Evolutionary conservation across 2,329 filamentous ascomycete species (phyloP).

Genomic region (Phyllosticta capitalensis): DNA sequence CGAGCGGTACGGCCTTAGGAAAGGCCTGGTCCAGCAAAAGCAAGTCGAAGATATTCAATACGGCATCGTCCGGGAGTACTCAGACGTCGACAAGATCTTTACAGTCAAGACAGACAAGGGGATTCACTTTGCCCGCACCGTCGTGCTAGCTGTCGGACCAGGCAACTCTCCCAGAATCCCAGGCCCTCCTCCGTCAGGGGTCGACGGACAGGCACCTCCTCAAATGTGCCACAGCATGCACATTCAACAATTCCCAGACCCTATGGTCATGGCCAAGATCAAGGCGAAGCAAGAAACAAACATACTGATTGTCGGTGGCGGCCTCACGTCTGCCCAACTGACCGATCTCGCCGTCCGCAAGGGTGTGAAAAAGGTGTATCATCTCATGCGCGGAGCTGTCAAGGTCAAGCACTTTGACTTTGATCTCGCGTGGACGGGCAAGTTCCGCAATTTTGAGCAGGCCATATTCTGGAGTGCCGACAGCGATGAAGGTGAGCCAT

Average conservation of each 20-base stretch:
- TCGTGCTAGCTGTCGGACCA: slow-evolving; percentile 63
- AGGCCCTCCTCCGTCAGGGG: slow-evolving; percentile 27
- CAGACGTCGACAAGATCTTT: slow-evolving; percentile 49
- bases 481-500: slow-evolving; percentile 45
- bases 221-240: slow-evolving; percentile 57
- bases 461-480: slow-evolving; percentile 70
- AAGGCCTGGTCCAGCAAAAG: slow-evolving; percentile 50
- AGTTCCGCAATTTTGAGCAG: slow-evolving; percentile 70
- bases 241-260: slow-evolving; percentile 49
- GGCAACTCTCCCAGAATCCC: slow-evolving; percentile 49
- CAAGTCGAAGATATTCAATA: slow-evolving; percentile 54
- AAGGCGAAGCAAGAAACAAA: slow-evolving; percentile 43
- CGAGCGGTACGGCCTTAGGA: slow-evolving; percentile 39
- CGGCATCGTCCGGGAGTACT: slow-evolving; percentile 37
- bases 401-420: slow-evolving; percentile 72
- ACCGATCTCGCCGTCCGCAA: slow-evolving; percentile 55
- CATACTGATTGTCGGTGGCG: slow-evolving; percentile 63
- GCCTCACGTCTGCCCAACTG: slow-evolving; percentile 66
- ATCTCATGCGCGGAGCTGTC: slow-evolving; percentile 53
- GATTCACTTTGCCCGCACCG: slow-evolving; percentile 48
- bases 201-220: slow-evolving; percentile 14
- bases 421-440: slow-evolving; percentile 68
- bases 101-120: slow-evolving; percentile 49
- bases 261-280: slow-evolving; percentile 45
- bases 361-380: slow-evolving; percentile 59